Evolutionary conservation across 139 green algal species (phyloP).

Genomic region (Chlorella sp.): DNA sequence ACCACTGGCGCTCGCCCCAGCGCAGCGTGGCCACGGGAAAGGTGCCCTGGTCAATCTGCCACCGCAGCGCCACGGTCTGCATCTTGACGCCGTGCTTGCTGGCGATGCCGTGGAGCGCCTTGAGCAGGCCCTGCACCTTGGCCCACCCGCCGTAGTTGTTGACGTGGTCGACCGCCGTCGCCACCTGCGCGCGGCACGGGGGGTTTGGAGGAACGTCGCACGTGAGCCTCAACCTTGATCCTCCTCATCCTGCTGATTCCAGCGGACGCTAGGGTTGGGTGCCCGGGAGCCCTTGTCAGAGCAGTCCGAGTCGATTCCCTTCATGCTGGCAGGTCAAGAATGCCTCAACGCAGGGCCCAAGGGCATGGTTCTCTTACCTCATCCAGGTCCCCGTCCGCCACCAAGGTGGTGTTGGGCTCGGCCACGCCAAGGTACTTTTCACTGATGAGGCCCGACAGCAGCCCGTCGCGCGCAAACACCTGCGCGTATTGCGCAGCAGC

Average conservation of each 20-base stretch:
- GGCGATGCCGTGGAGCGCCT: conserved; percentile 22
- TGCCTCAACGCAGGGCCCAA: too few species aligned
- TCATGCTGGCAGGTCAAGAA: too few species aligned
- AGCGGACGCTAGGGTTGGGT: too few species aligned
- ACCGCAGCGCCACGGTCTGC: conserved; percentile 41
- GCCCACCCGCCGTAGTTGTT: conserved; percentile 24
- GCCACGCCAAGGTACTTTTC: conserved; percentile 36
- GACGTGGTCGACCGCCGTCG: not conserved
- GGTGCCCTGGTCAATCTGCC: conserved; percentile 43
- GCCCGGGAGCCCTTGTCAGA: too few species aligned
- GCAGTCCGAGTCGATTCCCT: too few species aligned
- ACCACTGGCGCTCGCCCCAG: conserved; percentile 25
- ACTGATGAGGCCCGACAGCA: conserved; percentile 30
- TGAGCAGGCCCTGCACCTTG: conserved; percentile 23
- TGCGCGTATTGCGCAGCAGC: too few species aligned
- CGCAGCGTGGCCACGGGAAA: conserved; percentile 38
- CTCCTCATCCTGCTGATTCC: too few species aligned
- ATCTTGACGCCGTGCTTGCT: conserved; percentile 43
- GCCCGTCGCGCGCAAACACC: conserved; percentile 32
- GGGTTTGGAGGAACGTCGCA: too few species aligned
- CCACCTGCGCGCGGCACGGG: not conserved
- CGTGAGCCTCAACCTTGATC: too few species aligned
- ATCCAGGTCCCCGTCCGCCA: conserved; percentile 28
- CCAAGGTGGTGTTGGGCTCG: conserved; percentile 14
- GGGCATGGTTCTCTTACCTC: too few species aligned